Evolutionary conservation across 352 stramenopile species (phyloP), one percentile per base, ranked within the genome.

Genomic region (Phytophthora fragariaefolia): DNA sequence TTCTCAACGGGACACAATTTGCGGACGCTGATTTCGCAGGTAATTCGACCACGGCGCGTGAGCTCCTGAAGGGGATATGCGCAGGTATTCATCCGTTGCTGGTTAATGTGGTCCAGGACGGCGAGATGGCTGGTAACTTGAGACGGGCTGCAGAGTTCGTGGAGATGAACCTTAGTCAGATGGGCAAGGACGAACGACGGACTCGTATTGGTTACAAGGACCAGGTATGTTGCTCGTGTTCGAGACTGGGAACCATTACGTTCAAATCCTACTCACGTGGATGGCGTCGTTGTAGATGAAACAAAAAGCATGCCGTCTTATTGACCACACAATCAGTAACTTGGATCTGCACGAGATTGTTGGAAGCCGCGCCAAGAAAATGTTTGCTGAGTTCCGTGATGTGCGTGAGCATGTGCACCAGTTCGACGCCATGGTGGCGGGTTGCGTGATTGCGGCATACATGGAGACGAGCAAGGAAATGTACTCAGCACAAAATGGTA

Each of bases 161-260:
- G 17, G 95, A 99, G 71, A 95, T 98, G 80, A 98, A 98, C 67
- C 85, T 98, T 72, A 98, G 88, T 71, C 92, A 98, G 71, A 98
- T 98, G 85, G 96, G 97, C 56, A 99, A 98, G 63, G 94, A 98
- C 48, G 94, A 99, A 76, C 89, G 93, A 47, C 87, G 93, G 46
- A 99, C 97, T 30, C 83, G 97, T 63, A 97, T 98, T 65, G 96
- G 96, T 54, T 99, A 99, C 83, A 99, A 99, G 75, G 96, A 99
- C 73, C 87, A 97, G 82, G 87, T 98, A 94, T 54, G 76, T n/a
- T 54, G 24, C 24, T n/a, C 45, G 17, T 20, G 15, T 55, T 67
- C 38, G 36, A 58, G 34, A 20, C 18, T 34, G 45, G 28, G 20
- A 13, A 56, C 26, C 49, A 24, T 59, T 50, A 24, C 52, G 30